Conservation (phyloP, 139 green algal genomes). For the Tetradesmus obliquus region DNA sequence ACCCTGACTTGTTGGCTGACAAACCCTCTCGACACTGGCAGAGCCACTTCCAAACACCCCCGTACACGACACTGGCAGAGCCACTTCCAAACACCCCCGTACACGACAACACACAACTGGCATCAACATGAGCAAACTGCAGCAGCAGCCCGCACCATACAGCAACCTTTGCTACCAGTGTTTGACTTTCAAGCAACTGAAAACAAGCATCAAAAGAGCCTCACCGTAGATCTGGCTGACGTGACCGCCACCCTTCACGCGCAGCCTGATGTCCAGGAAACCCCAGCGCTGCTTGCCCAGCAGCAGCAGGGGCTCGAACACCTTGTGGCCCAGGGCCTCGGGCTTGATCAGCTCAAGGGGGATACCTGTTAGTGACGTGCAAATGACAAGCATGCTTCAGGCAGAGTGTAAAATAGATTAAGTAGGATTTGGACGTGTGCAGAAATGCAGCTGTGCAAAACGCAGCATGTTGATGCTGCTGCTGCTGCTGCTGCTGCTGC, state of each 20-base stretch:
- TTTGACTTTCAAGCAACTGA: too few relatives aligned
- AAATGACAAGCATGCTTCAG: slow-evolving; percentile 18
- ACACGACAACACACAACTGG: too few relatives aligned
- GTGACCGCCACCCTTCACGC: slow-evolving; percentile 97
- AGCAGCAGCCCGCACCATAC: not conserved
- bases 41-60: too few relatives aligned
- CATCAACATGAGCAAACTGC: not conserved
- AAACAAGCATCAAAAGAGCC: not conserved
- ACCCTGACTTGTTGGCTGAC: too few relatives aligned
- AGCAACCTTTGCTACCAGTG: too few relatives aligned
- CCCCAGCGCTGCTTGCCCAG: slow-evolving; percentile 93
- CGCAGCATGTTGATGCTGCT: not conserved
- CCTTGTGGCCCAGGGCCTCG: slow-evolving; percentile 96
- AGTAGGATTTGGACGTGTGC: not conserved
- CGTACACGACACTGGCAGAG: too few relatives aligned
- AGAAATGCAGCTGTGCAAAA: not conserved
- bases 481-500: not conserved
- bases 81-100: too few relatives aligned
- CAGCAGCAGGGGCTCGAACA: slow-evolving; percentile 96
- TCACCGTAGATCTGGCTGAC: slow-evolving; percentile 94
- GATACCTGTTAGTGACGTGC: slow-evolving; percentile 65
- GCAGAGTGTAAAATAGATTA: not conserved
- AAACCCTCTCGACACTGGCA: too few relatives aligned
- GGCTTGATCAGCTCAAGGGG: slow-evolving; percentile 97
- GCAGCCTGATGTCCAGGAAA: slow-evolving; percentile 97